Evolutionary conservation across 345 rosid species (phyloP), one percentile per base, ranked within the genome.

Genomic region (Populus nigra): DNA sequence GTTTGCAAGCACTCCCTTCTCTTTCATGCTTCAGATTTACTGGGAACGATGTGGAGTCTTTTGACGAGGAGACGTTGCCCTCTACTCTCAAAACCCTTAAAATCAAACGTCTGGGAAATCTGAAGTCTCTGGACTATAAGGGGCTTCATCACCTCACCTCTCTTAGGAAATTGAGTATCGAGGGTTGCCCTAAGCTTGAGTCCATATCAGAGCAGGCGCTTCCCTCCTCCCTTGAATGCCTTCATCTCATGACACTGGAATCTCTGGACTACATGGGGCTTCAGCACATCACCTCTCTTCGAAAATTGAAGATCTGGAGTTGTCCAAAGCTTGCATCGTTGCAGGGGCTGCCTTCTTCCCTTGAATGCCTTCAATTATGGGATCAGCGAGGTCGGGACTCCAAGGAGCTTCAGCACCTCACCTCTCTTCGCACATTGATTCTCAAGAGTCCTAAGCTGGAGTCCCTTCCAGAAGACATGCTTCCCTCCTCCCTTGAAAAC

Each of bases 1-100:
- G 23, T 35, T 71, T 77, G 62, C 80, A 61, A 36, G 22, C 8
- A 15, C 75, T 62, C 39, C 47, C 80, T 16, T 62, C n/a, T 65
- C 76, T 78, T 72, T 33, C 75, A 5, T 27, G 5, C 53, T 50
- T 65, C 27, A 18, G 3, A 2, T 72, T 78, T 29, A 17, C 49
- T 33, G 49, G 9, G 50, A 10, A 65, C 53, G 4, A 72, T 45
- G 39, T 66, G 39, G 73, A 66, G 17, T 78, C 68, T n/a, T 78
- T 78, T 29, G 77, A 73, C 2, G 77, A 73, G 53, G 43, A 72
- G 61, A 66, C n/a, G 8, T 68, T 78, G 36, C 80, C 75, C 8
- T 31, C 63, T 17, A 27, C 75, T 11, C 49, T 77, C 29, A n/a
- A 49, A 5, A 18, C 20, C 18, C 74, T 69, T 22, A 1, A 9